Base-by-base conservation (phyloP, 2,329 filamentous ascomycete species). In the Aspergillus intermedius region DNA sequence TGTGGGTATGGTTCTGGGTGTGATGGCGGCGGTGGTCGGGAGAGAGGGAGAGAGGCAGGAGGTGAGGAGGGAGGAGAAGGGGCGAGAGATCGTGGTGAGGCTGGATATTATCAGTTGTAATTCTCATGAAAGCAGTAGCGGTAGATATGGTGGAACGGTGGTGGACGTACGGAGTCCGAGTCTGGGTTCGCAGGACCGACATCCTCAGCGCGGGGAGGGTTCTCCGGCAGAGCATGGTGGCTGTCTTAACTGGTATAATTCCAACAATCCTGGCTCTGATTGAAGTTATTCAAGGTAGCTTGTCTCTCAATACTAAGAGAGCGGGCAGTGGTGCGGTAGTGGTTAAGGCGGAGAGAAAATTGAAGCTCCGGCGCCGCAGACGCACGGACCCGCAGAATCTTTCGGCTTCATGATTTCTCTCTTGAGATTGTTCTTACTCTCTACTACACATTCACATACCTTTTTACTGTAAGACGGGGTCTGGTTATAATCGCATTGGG, bases 161-260 rank as follows among this genome's bases (percentile, higher is more conserved):
- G 17, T 19, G 35, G 13, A 43, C 22, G 17, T 43, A 30, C 41
- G 41, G 41, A 32, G 32, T 22, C 19, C 42, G 30, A 32, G 32
- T 22, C 19, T 44, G 30, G 22, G 50, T 7, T 9, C 41, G 28
- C 25, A 35, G 23, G 12, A 8, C 23, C 42, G 54, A 51, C 23
- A 57, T 48, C 57, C 55, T 59, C 28, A 67, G 34, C 32, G 58
- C 57, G 59, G 62, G 62, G 54, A 65, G 23, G 17, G 61, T 63
- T 55, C 64, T 61, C 54, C 61, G 52, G 47, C 63, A 63, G 50
- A 67, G 55, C 68, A 70, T 70, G 25, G 40, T 60, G 47, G 39
- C 9, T 42, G 39, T 44, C 9, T 47, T 10, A 5, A 10, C 25
- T 5, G 25, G 9, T 30, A 30, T 30, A 30, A 30, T 30, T 10